Conservation (phyloP, 2,329 filamentous ascomycete genomes). For the Lasiodiplodia gonubiensis region DNA sequence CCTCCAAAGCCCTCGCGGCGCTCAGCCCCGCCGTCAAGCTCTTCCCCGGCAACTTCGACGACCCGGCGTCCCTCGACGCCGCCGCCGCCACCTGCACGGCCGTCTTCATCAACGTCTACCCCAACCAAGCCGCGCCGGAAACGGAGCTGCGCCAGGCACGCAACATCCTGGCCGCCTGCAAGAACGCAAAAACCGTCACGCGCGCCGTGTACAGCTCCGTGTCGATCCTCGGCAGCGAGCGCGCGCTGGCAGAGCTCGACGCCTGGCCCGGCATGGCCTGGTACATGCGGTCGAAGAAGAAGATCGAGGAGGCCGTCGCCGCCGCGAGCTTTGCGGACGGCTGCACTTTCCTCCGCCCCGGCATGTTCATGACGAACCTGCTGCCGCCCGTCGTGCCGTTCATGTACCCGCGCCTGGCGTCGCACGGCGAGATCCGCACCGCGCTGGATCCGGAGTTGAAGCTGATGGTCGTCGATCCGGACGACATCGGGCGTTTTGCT, state of each 20-base stretch:
- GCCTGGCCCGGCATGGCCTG: background rate
- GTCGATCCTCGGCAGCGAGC: background rate
- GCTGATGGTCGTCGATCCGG: slow-evolving; percentile 1
- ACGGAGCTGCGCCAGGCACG: slow-evolving; percentile 6
- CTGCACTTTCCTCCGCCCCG: slow-evolving; percentile 10
- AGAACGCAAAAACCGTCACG: background rate
- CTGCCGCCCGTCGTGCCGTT: background rate
- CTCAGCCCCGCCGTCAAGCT: slow-evolving; percentile 29
- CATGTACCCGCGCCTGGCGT: background rate
- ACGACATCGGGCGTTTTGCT: slow-evolving; percentile 3
- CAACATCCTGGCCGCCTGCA: slow-evolving; percentile 3
- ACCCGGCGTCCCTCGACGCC: background rate
- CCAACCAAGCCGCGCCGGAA: background rate
- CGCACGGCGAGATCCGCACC: background rate
- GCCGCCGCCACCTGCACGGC: slow-evolving; percentile 9
- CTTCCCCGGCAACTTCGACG: slow-evolving; percentile 16
- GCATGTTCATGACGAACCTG: slow-evolving; percentile 3
- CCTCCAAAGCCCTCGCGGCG: slow-evolving; percentile 10
- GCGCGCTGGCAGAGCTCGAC: background rate
- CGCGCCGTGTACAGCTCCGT: slow-evolving; percentile 15
- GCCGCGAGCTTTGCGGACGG: background rate
- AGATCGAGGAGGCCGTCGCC: slow-evolving; percentile 7
- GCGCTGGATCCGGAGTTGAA: slow-evolving; percentile 6
- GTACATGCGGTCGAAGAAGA: slow-evolving; percentile 9
- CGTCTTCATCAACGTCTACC: slow-evolving; percentile 5